phyloP scores from a whole-genome alignment of 371 early-diverging fungal genomes.

The Catenaria anguillulae region DNA sequence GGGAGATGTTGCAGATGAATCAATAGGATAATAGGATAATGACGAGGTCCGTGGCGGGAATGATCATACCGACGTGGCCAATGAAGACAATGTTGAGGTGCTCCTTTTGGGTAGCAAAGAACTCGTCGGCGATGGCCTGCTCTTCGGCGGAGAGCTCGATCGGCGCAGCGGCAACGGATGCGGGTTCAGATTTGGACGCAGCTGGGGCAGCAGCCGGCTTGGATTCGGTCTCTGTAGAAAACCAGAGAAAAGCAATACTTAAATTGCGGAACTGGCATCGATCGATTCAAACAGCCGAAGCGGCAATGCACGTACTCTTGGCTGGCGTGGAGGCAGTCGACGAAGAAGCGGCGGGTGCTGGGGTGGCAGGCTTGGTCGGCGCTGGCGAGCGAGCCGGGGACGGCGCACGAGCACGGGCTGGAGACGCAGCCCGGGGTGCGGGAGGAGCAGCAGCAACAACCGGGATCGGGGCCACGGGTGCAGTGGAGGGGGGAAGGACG shows the following conservation, averaged over 20 bases:
- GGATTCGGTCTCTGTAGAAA: neutral
- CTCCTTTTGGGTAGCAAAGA: slow-evolving; percentile 44
- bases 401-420: neutral
- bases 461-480: too few relatives aligned
- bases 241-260: too few relatives aligned
- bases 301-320: neutral
- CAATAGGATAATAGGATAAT: slow-evolving; percentile 8
- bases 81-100: slow-evolving; percentile 95
- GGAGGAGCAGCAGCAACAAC: neutral
- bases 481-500: slow-evolving; percentile 7
- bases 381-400: neutral
- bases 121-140: slow-evolving; percentile 7
- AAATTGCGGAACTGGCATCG: neutral
- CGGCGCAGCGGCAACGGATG: neutral
- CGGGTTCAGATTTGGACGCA: neutral
- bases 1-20: slow-evolving; percentile 2
- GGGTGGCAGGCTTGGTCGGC: neutral
- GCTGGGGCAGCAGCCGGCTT: slow-evolving; percentile 7
- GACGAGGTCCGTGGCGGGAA: too few relatives aligned
- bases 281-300: slow-evolving; percentile 1
- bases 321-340: neutral
- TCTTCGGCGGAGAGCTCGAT: slow-evolving; percentile 9
- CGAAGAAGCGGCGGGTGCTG: neutral
- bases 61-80: slow-evolving; percentile 83
- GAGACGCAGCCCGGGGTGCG: neutral